Conservation (phyloP, 345 rosid genomes). For the Gossypium thurberi region DNA sequence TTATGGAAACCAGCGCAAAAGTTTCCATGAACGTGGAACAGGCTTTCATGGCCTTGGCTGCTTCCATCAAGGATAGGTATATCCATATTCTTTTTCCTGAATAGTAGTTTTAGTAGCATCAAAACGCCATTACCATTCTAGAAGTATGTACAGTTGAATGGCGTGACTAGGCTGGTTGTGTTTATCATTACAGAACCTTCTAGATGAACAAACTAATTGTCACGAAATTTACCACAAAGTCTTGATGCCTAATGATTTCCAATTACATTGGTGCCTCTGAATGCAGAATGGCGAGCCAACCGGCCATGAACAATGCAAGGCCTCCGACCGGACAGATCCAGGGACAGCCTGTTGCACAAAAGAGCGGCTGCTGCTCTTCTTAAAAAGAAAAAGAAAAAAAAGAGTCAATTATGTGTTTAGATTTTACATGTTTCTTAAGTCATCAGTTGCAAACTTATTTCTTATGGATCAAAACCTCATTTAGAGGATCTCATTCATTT, state of each 20-base stretch:
- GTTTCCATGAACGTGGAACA: constrained; percentile 63
- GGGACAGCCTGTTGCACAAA: constrained; percentile 67
- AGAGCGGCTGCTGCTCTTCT: constrained; percentile 67
- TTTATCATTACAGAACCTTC: neutral
- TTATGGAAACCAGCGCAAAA: constrained; percentile 84
- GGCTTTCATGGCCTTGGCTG: constrained; percentile 80
- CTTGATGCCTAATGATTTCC: neutral
- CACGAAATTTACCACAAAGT: neutral
- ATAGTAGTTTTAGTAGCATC: neutral
- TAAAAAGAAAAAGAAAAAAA: constrained; percentile 5
- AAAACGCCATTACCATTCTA: neutral
- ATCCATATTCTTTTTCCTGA: neutral
- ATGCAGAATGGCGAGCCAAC: constrained; percentile 81
- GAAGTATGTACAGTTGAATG: neutral
- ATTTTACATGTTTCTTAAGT: constrained; percentile 6
- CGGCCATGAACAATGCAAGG: constrained; percentile 53
- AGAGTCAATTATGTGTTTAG: constrained; percentile 3
- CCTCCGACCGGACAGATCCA: constrained; percentile 62
- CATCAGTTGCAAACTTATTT: constrained; percentile 9
- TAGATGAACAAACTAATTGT: neutral
- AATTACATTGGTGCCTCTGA: neutral
- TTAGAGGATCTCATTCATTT: constrained; percentile 14
- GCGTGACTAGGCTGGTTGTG: neutral
- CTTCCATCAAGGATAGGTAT: constrained; percentile 68
- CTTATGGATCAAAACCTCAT: constrained; percentile 14